Conservation (phyloP, 2,329 filamentous ascomycete species). For the Calonectria montana region DNA sequence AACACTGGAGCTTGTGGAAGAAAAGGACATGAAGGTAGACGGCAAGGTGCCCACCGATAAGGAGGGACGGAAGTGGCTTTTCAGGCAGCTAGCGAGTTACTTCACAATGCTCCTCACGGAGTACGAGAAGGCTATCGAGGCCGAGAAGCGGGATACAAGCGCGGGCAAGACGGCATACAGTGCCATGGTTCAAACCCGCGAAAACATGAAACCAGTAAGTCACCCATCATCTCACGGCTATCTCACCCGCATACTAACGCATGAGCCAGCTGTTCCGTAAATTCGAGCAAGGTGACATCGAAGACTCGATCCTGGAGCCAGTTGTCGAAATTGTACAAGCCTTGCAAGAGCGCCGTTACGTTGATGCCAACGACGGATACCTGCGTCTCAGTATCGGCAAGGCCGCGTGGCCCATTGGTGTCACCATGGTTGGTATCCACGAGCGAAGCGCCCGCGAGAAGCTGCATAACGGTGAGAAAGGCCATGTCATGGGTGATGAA, state of each 20-base stretch:
- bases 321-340: conserved; percentile 93
- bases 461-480: conserved; percentile 86
- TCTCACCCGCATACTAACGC: conserved; percentile 14
- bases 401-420: conserved; percentile 98
- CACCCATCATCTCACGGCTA: not conserved
- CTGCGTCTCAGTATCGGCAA: conserved; percentile 93
- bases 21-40: conserved; percentile 89
- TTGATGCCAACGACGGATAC: conserved; percentile 97
- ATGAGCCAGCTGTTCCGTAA: conserved; percentile 79
- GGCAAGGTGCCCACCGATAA: conserved; percentile 70
- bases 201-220: conserved; percentile 83
- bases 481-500: conserved; percentile 98
- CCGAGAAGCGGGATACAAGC: conserved; percentile 71
- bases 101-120: conserved; percentile 95
- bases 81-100: conserved; percentile 90
- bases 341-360: conserved; percentile 90
- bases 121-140: conserved; percentile 84
- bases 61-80: conserved; percentile 77
- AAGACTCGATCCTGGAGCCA: conserved; percentile 82
- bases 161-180: conserved; percentile 84
- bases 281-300: conserved; percentile 83
- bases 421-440: conserved; percentile 99
- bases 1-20: conserved; percentile 80
- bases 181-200: conserved; percentile 87
- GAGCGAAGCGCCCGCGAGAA: conserved; percentile 96